Evolutionary conservation across 805 yeast genomes (phyloP), one percentile per base, ranked within the genome.

Genomic region (Starmerella asiatica): DNA sequence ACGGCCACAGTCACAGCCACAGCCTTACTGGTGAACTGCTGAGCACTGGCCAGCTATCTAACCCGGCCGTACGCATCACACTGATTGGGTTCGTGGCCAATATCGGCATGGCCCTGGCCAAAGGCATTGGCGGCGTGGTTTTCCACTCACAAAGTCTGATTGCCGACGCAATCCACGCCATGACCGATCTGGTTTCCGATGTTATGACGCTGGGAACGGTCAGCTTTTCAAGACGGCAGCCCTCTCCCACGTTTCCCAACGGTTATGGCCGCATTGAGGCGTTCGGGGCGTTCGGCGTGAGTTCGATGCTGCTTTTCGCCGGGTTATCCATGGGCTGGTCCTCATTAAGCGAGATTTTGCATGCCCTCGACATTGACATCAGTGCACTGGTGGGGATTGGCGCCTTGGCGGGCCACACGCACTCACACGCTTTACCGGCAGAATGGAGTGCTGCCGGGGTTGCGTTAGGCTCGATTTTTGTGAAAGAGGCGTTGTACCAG

Each of bases 261-360:
- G 98, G 97, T 1, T 83, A 76, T 56, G 98, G 97, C 46, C 85
- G 88, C 53, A 69, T 91, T 34, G 98, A 91, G 61, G 79, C 95
- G 2, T 68, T 86, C 24, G 97, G 98, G 2, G 80, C 97, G 0
- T 62, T 88, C 26, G 77, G 86, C 12, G 98, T 91, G 3, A 79
- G 93, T 21, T 71, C 80, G 0, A 76, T 88, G 38, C 67, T 91
- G 42, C 63, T 91, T 4, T 68, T 79, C 57, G 97, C 97, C 3
- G 97, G 97, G 34, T 56, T 81, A 18, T 79, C 86, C 24, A 91
- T 91, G 97, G 67, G 93, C 30, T 84, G 85, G 85, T 67, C 80
- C 31, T 81, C 94, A 0, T 55, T 83, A 19, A 67, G 76, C 34
- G 52, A 52, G 18, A 45, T 53, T n/a, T 38, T 40, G 14, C 38